Percentiles rank a stretch among this genome's conserved stretches.
phyloP scores from a whole-genome alignment of 192 early-diverging fungal genomes.

The Backusella tarrabulga region DNA sequence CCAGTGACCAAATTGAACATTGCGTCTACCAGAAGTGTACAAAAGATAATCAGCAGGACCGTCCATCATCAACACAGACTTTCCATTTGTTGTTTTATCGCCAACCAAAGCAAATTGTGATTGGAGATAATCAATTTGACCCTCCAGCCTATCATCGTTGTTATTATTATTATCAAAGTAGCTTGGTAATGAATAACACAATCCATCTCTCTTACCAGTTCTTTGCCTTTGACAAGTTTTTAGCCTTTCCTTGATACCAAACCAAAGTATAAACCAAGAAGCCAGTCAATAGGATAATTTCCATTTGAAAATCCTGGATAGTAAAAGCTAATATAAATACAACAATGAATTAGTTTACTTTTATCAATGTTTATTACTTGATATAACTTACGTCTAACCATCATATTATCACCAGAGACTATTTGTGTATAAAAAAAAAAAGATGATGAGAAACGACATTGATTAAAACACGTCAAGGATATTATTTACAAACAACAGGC shows the following conservation, averaged over 20 bases:
- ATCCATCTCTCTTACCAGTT: conserved; percentile 36
- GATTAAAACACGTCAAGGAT: too few relatives aligned
- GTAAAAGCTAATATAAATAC: background rate
- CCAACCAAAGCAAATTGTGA: conserved; percentile 74
- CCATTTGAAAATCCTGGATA: conserved; percentile 19
- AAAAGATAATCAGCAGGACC: conserved; percentile 73
- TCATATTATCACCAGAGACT: background rate
- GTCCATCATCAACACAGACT: conserved; percentile 56
- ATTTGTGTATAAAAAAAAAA: background rate
- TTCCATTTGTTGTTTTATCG: conserved; percentile 44
- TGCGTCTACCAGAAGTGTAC: conserved; percentile 71
- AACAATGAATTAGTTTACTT: background rate
- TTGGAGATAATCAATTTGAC: conserved; percentile 35
- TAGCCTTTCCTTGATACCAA: conserved; percentile 27
- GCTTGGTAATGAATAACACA: background rate
- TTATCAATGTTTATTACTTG: too few relatives aligned
- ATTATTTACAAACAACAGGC: too few relatives aligned
- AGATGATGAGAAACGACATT: conserved; percentile 5
- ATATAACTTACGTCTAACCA: conserved; percentile 7
- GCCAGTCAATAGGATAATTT: conserved; percentile 14
- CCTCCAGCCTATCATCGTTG: conserved; percentile 26
- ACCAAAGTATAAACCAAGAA: conserved; percentile 28
- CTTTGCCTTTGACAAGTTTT: conserved; percentile 36
- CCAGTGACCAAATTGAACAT: conserved; percentile 69
- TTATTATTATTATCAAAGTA: conserved; percentile 9